Evolutionary conservation across 805 yeast species (phyloP), one percentile per base, ranked within the genome.

Genomic region (Candida coleopterorum): DNA sequence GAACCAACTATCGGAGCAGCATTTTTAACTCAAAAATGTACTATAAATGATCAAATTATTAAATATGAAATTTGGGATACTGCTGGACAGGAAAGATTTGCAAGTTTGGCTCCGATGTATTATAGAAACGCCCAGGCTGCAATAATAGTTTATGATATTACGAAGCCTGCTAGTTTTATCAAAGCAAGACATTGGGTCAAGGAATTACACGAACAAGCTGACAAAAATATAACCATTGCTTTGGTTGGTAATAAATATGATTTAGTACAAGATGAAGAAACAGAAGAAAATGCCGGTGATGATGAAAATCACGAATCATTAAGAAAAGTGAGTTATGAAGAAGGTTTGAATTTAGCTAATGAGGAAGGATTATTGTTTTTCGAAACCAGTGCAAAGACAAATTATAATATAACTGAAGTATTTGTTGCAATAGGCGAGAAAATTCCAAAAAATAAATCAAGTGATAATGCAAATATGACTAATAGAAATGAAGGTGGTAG

Each of bases 1-100:
- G 97, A 90, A 53, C 97, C 97, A 16, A 90, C 98, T 2, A 90
- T 90, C 49, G 98, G 98, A 11, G 98, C 98, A 4, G 97, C 97
- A 3, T 90, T 90, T 55, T 68, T 90, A 39, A 90, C 98, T 25
- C 97, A 90, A 58, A 79, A 94, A 53, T 89, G 96, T 55, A 78
- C 85, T 16, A 81, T 93, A 53, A 85, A 93, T 34, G 83, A 81
- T 42, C 75, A 82, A 52, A 85, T 93, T 7, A 85, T 90, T 54
- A 90, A 93, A 60, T 88, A 86, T 57, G 95, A 85, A 56, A 86
- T 85, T 41, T 85, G 95, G 95, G 97, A 89, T 58, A 89, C 97
- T 10, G 97, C 97, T 2, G 98, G 98, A 15, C 97, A 90, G 68
- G 98, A 90, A 60, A 68, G 98, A 45, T 90, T 90, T 68, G 96